Base-by-base conservation (phyloP, 2,329 filamentous ascomycete species). In the Scleromitrula shiraiana region DNA sequence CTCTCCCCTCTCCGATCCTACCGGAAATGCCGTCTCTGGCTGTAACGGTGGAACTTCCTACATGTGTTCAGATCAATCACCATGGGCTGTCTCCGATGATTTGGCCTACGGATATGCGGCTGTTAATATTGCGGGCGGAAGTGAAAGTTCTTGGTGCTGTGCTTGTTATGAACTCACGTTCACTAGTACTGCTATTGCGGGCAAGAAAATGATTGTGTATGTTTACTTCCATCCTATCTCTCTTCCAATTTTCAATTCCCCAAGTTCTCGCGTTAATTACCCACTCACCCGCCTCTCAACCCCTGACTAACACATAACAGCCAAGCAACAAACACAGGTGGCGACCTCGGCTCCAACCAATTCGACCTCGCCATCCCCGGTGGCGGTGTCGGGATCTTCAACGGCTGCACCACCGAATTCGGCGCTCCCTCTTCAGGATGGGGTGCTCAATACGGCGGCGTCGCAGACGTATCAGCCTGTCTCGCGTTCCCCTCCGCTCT, bases 21-120 rank as follows among this genome's bases (percentile, higher is more conserved):
- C 71, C 51, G 70, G 71, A 9, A 7, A 1, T 5, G 46, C 46
- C 20, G 65, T 61, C 30, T 73, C 70, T 19, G 78, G 74, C 4
- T 85, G 82, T 57, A 68, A 71, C 32, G 49, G 46, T 4, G 60
- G 60, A 3, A 30, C 38, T 5, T 48, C 52, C 4, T 84, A 70
- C 64, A 76, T 76, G 63, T 85, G 82, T 63, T 74, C 73, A 30
- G 71, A 75, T 64, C 77, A 84, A 63, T 72, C 71, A 40, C 80
- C 82, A 0, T 83, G 76, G 74, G 76, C 75, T 5, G 69, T 83
- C 52, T 77, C 72, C 58, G 73, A 78, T 43, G 68, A 68, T 8
- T 57, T 80, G 10, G 71, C 45, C 9, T 85, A 83, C 57, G 81
- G 81, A 12, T 85, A 79, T 58, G 78, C 81, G 1, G 80, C 81